A percentile compares a stretch with the other conserved stretches of the same genome.
Evolutionary conservation across 1,139 yeast genomes (phyloP).

Genomic region (Kodamaea plutei): DNA sequence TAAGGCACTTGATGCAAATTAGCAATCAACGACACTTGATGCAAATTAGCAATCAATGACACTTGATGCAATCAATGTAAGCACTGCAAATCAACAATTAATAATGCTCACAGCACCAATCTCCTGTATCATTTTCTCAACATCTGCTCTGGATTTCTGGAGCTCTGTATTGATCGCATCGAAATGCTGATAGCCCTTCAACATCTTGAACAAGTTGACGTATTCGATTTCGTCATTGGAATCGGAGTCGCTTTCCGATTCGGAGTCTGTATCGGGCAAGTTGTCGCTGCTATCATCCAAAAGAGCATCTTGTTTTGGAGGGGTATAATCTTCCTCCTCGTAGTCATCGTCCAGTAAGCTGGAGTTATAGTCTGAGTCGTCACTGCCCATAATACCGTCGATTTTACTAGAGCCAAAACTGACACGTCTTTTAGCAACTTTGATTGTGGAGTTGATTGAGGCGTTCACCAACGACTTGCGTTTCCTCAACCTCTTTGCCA

Average conservation of each 20-base stretch:
- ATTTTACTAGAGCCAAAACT: slow-evolving; percentile 3
- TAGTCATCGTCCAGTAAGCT: slow-evolving; percentile 4
- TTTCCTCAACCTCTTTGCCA: slow-evolving; percentile 4
- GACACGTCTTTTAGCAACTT: slow-evolving; percentile 2
- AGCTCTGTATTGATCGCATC: slow-evolving; percentile 74
- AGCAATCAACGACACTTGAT: too few relatives aligned
- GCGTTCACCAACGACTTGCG: neutral
- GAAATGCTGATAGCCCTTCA: slow-evolving; percentile 58
- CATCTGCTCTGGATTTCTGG: slow-evolving; percentile 51
- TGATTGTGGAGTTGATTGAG: neutral
- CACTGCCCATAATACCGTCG: slow-evolving; percentile 7
- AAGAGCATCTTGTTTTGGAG: neutral
- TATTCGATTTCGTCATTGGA: slow-evolving; percentile 24
- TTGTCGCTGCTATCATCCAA: neutral
- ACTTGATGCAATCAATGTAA: too few relatives aligned
- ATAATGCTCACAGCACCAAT: slow-evolving; percentile 43
- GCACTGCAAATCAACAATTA: too few relatives aligned
- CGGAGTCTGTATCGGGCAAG: neutral
- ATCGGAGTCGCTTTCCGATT: slow-evolving; percentile 5
- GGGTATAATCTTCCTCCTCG: slow-evolving; percentile 4
- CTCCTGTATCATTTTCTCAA: slow-evolving; percentile 45
- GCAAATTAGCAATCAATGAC: too few relatives aligned
- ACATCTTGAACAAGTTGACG: slow-evolving; percentile 38
- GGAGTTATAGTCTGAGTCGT: slow-evolving; percentile 5
- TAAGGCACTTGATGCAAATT: too few relatives aligned